These are phyloP conservation scores for Ustulina deusta DNA, from an alignment of 2,329 filamentous ascomycete genomes.

Conservation along the genomic window DNA sequence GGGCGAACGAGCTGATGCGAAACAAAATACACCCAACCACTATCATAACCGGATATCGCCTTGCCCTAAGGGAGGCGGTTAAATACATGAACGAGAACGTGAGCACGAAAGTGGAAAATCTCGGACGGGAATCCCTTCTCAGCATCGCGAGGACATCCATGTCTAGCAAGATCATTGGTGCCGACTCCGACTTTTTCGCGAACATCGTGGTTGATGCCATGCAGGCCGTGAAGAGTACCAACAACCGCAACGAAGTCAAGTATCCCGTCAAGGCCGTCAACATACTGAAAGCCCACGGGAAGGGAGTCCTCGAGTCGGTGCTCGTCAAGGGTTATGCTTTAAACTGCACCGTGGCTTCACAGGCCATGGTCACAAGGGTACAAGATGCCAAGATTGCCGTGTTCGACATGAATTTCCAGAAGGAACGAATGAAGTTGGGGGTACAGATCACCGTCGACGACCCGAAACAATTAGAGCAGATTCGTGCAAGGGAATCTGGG, in stretches of 20 bases:
- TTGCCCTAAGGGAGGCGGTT: conserved; percentile 94
- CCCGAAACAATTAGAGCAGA: conserved; percentile 96
- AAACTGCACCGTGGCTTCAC: conserved; percentile 98
- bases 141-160: conserved; percentile 99
- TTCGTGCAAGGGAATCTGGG: conserved; percentile 89
- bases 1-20: conserved; percentile 98
- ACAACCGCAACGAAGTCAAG: conserved; percentile 90
- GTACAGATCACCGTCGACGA: conserved; percentile 99
- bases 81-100: conserved; percentile 99
- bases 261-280: conserved; percentile 99
- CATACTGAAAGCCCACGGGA: conserved; percentile 97
- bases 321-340: conserved; percentile 96
- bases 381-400: conserved; percentile 96
- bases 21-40: conserved; percentile 99
- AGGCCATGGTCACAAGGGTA: conserved; percentile 95
- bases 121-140: conserved; percentile 89
- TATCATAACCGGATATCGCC: conserved; percentile 97
- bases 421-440: conserved; percentile 98
- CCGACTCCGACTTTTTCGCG: conserved; percentile 95
- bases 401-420: conserved; percentile 97
- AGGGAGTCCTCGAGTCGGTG: conserved; percentile 87
- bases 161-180: conserved; percentile 98
- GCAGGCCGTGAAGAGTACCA: conserved; percentile 91
- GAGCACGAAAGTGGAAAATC: conserved; percentile 91
- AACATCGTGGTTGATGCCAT: conserved; percentile 98